A percentile compares a stretch with the other conserved stretches of the same genome.
phyloP scores from a whole-genome alignment of 2,329 filamentous ascomycete genomes.

The Talaromyces marneffei region DNA sequence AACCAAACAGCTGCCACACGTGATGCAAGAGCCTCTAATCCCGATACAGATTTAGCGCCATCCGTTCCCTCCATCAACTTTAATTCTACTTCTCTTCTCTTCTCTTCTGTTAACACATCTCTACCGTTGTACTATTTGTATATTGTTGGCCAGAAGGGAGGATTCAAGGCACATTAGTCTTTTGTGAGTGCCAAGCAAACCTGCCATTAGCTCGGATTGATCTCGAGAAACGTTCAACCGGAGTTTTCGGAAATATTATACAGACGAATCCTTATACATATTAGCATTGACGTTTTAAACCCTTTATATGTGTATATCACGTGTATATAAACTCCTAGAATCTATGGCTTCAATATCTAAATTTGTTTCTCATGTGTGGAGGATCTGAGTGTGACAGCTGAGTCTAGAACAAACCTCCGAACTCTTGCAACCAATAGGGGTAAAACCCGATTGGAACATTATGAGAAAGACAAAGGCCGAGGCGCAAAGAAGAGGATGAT shows the following conservation, averaged over 20 bases:
- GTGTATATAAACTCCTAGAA: neutral
- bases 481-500: neutral
- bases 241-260: neutral
- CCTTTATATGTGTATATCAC: neutral
- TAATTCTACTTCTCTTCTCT: neutral
- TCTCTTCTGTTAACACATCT: neutral
- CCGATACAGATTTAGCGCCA: neutral
- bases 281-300: neutral
- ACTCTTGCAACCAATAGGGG: neutral
- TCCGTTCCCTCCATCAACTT: neutral
- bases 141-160: neutral
- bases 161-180: neutral
- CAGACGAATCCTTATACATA: neutral
- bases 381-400: neutral
- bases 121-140: neutral
- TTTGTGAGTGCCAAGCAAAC: neutral
- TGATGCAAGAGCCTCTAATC: neutral
- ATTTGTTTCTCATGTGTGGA: neutral
- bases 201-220: neutral
- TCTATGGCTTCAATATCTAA: neutral
- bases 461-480: neutral
- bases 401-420: neutral
- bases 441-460: neutral
- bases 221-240: neutral
- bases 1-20: conserved; percentile 3